Base-by-base conservation (phyloP, 2,329 filamentous ascomycete genomes). In the Metarhizium anisopliae region DNA sequence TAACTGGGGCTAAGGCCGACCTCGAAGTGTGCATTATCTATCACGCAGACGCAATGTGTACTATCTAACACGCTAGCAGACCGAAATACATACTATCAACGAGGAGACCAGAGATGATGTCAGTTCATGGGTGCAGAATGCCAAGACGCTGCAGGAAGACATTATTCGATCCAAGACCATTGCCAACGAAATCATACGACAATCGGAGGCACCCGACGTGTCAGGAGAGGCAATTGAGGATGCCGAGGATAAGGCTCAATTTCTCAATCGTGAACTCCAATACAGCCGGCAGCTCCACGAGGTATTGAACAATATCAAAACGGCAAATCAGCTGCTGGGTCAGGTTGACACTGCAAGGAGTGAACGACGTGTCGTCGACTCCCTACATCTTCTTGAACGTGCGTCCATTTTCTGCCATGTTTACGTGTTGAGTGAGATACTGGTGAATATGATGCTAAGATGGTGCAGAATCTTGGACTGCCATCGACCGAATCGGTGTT, bases 91-190 rank as follows among this genome's bases (percentile, higher is more conserved):
- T 60, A 70, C 76, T 25, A 82, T 94, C 59, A 95, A 92, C 70
- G 82, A 84, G 66, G 84, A 90, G 61, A 87, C 85, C 18, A 87
- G 86, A 56, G 82, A 85, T 43, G 87, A 95, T 64, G 87, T 96
- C 52, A 87, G 90, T 66, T 82, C 85, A 53, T 97, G 93, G 93
- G 89, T 95, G 56, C 74, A 79, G 53, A 90, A 94, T 69, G 90
- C 92, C 51, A 90, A 90, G 70, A 83, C 86, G 53, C 81, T 96
- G 7, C 90, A 95, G 68, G 82, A 86, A 59, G 93, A 96, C 66
- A 93, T 96, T 61, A 83, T 89, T 64, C 82, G 83, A 50, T 93
- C 90, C 29, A 86, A 90, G 64, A 80, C 82, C 16, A 85, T 91
- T 40, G 91, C 93, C 25, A 85, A 85, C 64, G 85, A 91, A 56